phyloP scores from a whole-genome alignment of 148 eudicot species.

The Rhododendron ovatum region DNA sequence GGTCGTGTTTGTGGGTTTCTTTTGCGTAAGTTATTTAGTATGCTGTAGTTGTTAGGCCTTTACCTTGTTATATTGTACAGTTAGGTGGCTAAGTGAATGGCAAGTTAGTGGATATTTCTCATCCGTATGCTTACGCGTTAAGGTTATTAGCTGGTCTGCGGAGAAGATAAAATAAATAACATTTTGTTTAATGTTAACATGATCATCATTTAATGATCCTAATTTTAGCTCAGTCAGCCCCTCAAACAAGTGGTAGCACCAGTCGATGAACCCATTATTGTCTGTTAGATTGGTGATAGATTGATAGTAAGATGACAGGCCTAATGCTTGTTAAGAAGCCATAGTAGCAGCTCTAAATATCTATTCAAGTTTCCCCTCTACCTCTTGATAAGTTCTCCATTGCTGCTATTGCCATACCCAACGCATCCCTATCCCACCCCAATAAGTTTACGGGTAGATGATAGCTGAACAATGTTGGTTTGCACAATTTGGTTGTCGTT shows the following conservation, averaged over 20 bases:
- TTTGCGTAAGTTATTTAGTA: background rate
- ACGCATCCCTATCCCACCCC: background rate
- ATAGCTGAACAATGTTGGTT: background rate
- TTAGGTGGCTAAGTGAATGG: background rate
- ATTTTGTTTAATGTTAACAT: background rate
- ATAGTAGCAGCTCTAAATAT: background rate
- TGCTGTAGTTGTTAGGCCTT: background rate
- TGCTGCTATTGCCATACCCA: background rate
- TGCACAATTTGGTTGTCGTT: background rate
- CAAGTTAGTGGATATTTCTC: background rate
- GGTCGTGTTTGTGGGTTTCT: background rate
- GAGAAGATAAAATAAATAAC: background rate
- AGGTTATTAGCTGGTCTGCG: background rate
- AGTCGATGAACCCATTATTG: background rate
- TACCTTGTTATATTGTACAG: background rate
- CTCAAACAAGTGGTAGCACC: background rate
- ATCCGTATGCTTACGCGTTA: background rate
- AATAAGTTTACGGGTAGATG: background rate
- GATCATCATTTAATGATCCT: background rate
- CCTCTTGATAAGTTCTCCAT: background rate
- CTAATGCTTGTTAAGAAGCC: background rate
- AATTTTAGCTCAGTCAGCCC: background rate
- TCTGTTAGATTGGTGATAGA: background rate
- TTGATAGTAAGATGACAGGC: background rate
- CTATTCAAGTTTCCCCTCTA: background rate